A percentile compares a stretch with the other conserved stretches of the same genome.
phyloP scores from a whole-genome alignment of 1,284 basidiomycete genomes.

The Rhodotorula glutinis region DNA sequence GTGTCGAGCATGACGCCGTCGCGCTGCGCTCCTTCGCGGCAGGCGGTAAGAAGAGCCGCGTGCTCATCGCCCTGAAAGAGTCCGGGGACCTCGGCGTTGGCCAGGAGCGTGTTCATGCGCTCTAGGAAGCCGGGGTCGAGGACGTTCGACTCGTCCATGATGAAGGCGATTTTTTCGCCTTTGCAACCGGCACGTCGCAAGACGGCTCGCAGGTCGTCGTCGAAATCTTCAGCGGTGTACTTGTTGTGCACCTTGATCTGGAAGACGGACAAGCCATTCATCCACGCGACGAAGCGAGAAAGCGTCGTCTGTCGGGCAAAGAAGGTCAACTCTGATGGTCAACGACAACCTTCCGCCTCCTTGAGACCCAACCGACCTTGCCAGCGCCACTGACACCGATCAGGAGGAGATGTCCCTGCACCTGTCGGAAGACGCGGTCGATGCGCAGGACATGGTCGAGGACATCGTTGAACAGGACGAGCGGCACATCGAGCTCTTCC shows the following conservation, averaged over 20 bases:
- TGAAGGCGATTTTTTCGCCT: conserved; percentile 98
- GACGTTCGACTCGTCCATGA: conserved; percentile 99
- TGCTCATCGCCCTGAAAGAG: conserved; percentile 98
- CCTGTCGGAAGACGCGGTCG: conserved; percentile 97
- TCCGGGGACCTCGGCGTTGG: conserved; percentile 99
- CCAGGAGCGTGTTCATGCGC: conserved; percentile 97
- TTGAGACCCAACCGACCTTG: conserved; percentile 62
- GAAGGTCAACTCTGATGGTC: background rate
- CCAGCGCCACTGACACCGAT: conserved; percentile 98
- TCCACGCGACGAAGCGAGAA: conserved; percentile 98
- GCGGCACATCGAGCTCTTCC: conserved; percentile 95
- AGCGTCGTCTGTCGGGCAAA: conserved; percentile 71
- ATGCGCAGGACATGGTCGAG: conserved; percentile 95
- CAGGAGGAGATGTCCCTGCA: conserved; percentile 91
- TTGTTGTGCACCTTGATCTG: conserved; percentile 99
- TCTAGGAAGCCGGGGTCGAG: conserved; percentile 98
- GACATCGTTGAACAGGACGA: conserved; percentile 98
- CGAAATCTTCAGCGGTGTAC: conserved; percentile 97
- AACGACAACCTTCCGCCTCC: background rate
- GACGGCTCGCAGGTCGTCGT: conserved; percentile 91
- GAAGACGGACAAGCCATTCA: conserved; percentile 98
- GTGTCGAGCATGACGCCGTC: conserved; percentile 98
- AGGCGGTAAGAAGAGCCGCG: conserved; percentile 92
- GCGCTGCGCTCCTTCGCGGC: conserved; percentile 96
- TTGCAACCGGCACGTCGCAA: conserved; percentile 93